Evolutionary conservation across 768 basidiomycete species (phyloP).

Genomic region (Psilocybe cyanescens): DNA sequence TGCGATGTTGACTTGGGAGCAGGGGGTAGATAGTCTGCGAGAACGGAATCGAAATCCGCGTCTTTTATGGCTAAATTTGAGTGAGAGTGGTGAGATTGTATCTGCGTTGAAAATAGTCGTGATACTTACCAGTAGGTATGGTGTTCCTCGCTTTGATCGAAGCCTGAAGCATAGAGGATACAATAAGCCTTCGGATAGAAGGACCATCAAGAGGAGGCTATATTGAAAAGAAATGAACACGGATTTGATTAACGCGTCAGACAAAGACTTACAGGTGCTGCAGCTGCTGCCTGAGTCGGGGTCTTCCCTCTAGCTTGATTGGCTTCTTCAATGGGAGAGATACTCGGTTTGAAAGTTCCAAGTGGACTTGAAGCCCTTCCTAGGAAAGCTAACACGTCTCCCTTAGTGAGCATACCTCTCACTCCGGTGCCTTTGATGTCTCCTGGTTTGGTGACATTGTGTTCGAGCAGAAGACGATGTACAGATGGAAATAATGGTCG

Average conservation of each 20-base stretch:
- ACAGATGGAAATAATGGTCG: slow-evolving; percentile 92
- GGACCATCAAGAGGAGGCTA: slow-evolving; percentile 62
- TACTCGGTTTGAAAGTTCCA: slow-evolving; percentile 69
- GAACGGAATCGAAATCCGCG: slow-evolving; percentile 72
- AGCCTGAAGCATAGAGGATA: slow-evolving; percentile 58
- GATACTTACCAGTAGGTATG: slow-evolving; percentile 39
- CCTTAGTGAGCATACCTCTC: slow-evolving; percentile 95
- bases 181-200: slow-evolving; percentile 67
- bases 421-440: slow-evolving; percentile 88
- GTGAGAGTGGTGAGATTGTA: not conserved
- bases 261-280: slow-evolving; percentile 31
- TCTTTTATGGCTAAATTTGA: slow-evolving; percentile 38
- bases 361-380: slow-evolving; percentile 81
- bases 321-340: slow-evolving; percentile 36
- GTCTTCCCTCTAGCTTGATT: slow-evolving; percentile 32
- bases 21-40: slow-evolving; percentile 71
- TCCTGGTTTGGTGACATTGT: slow-evolving; percentile 60
- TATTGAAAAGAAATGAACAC: not conserved
- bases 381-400: slow-evolving; percentile 86
- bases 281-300: slow-evolving; percentile 20
- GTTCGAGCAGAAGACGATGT: slow-evolving; percentile 72
- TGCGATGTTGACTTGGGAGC: slow-evolving; percentile 23
- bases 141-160: slow-evolving; percentile 53
- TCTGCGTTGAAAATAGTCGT: slow-evolving; percentile 8
- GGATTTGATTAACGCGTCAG: not conserved